Percentiles rank a stretch among this genome's conserved stretches.
These are phyloP conservation scores for Zygoascus tannicola DNA, from an alignment of 805 yeast genomes.

Conservation along the genomic window DNA sequence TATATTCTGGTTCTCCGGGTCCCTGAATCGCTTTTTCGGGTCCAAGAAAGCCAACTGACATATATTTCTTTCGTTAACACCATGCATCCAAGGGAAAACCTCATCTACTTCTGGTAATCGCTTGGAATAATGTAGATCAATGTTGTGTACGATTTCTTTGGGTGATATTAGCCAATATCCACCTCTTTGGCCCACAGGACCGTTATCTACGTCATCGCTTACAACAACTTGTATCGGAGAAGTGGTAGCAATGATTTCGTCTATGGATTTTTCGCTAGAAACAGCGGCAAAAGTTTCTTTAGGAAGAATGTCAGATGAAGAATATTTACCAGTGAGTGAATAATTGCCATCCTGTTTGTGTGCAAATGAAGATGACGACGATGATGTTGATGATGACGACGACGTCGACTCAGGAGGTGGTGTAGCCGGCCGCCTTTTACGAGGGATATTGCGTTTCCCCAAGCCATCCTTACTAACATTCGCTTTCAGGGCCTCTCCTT, in stretches of 20 bases:
- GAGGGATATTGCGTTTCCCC: background rate
- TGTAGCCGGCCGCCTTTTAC: background rate
- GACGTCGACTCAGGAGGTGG: background rate
- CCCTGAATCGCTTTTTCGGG: conserved; percentile 22
- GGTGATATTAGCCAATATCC: conserved; percentile 10
- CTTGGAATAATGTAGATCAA: conserved; percentile 21
- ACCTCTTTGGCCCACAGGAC: background rate
- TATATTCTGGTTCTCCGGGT: conserved; percentile 5
- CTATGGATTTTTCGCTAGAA: too few relatives aligned
- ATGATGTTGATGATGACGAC: too few relatives aligned
- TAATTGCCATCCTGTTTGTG: too few relatives aligned
- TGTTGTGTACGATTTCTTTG: conserved; percentile 14
- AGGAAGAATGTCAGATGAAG: too few relatives aligned
- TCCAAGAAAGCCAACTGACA: conserved; percentile 42
- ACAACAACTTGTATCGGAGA: too few relatives aligned
- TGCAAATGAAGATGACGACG: too few relatives aligned
- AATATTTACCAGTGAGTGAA: too few relatives aligned
- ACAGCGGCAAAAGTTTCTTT: too few relatives aligned
- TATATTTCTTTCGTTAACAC: conserved; percentile 48
- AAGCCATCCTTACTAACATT: too few relatives aligned
- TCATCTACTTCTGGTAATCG: conserved; percentile 53
- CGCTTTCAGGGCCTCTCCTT: too few relatives aligned
- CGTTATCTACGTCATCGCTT: too few relatives aligned
- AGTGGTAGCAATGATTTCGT: too few relatives aligned
- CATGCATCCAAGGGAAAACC: conserved; percentile 91